phyloP scores from a whole-genome alignment of 73 alveolate genomes.

The Blepharisma japonicum region DNA sequence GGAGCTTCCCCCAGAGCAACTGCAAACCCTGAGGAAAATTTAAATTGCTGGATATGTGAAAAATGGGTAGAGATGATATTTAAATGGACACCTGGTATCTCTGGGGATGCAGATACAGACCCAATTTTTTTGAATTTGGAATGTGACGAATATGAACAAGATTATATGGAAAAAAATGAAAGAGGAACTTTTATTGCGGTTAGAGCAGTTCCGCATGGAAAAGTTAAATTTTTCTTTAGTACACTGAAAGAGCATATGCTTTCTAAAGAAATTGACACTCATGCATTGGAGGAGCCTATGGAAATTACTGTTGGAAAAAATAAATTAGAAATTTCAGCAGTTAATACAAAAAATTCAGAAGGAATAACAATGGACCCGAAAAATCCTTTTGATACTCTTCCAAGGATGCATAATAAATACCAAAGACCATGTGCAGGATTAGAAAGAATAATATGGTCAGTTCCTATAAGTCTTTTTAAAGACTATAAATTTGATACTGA shows the following conservation, averaged over 20 bases:
- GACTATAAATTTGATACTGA: constrained; percentile 60
- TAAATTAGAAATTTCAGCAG: background rate
- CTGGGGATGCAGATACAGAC: background rate
- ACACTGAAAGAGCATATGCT: background rate
- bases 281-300: background rate
- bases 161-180: background rate
- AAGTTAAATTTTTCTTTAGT: background rate
- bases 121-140: constrained; percentile 23
- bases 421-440: background rate
- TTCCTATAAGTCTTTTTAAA: constrained; percentile 54
- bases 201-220: constrained; percentile 7
- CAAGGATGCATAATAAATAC: constrained; percentile 11
- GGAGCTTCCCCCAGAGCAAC: background rate
- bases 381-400: background rate
- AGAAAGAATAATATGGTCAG: constrained; percentile 32
- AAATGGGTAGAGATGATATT: constrained; percentile 8
- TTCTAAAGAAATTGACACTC: background rate
- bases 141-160: constrained; percentile 8
- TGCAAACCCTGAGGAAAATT: background rate
- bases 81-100: background rate
- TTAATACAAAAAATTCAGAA: background rate
- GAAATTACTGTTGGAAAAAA: background rate
- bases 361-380: too few relatives aligned
- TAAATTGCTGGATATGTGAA: constrained; percentile 11
- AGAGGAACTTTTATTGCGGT: background rate